Evolutionary conservation across 2,329 filamentous ascomycete species (phyloP).

Genomic region (Hymenotorrendiella dingleyae): DNA sequence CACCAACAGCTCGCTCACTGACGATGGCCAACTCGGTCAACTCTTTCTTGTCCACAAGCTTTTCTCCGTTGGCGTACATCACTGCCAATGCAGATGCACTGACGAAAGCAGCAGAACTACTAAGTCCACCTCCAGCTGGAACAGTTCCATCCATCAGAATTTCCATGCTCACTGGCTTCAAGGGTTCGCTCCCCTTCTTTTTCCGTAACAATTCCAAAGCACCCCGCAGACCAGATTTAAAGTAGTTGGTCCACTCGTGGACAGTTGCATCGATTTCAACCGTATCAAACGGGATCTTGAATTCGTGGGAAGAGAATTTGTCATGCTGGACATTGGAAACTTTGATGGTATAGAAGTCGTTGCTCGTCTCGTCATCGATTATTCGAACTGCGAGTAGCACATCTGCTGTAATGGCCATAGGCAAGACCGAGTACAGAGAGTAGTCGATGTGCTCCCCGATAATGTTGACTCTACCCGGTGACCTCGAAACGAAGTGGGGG

Average conservation of each 20-base stretch:
- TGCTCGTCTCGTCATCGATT: constrained; percentile 40
- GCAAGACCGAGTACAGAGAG: constrained; percentile 89
- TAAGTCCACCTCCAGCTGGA: constrained; percentile 84
- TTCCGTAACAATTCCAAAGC: constrained; percentile 72
- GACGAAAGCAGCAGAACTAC: constrained; percentile 89
- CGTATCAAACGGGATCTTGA: constrained; percentile 58
- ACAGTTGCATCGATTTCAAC: constrained; percentile 79
- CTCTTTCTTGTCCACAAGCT: constrained; percentile 79
- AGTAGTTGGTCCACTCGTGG: constrained; percentile 98
- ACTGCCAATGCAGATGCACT: constrained; percentile 85
- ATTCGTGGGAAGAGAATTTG: constrained; percentile 71
- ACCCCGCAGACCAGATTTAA: constrained; percentile 83
- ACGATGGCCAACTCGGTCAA: constrained; percentile 90
- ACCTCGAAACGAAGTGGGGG: constrained; percentile 79
- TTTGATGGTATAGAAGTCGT: constrained; percentile 59
- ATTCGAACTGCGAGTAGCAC: constrained; percentile 74
- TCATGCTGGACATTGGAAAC: constrained; percentile 72
- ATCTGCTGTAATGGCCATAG: constrained; percentile 91
- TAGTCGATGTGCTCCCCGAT: constrained; percentile 99
- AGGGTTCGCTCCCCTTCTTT: constrained; percentile 48
- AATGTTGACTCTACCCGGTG: constrained; percentile 92
- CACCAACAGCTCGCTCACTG: constrained; percentile 87
- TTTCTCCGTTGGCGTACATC: constrained; percentile 76
- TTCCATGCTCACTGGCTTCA: constrained; percentile 72
- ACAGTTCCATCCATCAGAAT: constrained; percentile 88